Percentiles rank a stretch among this genome's conserved stretches.
phyloP scores from a whole-genome alignment of 805 yeast genomes.

The Monosporozyma aerobia region DNA sequence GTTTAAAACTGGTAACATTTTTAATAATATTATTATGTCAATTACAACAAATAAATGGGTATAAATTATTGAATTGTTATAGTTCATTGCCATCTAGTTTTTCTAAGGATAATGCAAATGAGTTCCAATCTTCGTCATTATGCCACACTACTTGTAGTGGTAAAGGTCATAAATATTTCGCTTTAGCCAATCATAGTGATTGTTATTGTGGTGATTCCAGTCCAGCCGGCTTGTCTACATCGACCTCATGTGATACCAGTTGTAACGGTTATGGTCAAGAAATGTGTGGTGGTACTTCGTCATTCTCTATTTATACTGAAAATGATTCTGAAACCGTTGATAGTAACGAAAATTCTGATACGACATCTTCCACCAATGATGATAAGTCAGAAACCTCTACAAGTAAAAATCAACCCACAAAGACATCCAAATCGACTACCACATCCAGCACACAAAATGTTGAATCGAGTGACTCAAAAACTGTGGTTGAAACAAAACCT shows the following conservation, averaged over 20 bases:
- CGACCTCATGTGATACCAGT: constrained; percentile 15
- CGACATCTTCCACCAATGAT: constrained; percentile 4
- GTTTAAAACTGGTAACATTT: neutral
- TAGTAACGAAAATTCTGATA: neutral
- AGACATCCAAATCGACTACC: neutral
- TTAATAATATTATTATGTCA: neutral
- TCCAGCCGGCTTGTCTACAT: constrained; percentile 13
- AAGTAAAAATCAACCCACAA: constrained; percentile 4
- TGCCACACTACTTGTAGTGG: constrained; percentile 18
- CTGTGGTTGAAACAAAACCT: neutral
- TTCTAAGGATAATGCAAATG: constrained; percentile 14
- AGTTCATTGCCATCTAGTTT: constrained; percentile 26
- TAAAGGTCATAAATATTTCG: constrained; percentile 22
- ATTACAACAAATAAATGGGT: constrained; percentile 4
- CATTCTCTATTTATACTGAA: constrained; percentile 39
- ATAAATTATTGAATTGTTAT: constrained; percentile 21
- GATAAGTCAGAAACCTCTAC: constrained; percentile 4
- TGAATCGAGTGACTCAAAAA: neutral
- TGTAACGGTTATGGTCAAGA: constrained; percentile 55
- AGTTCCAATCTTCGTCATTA: constrained; percentile 23
- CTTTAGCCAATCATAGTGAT: constrained; percentile 19
- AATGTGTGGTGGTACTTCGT: constrained; percentile 51
- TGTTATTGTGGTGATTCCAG: constrained; percentile 28
- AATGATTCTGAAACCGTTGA: constrained; percentile 6
- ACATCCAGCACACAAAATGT: neutral